Evolutionary conservation across 441 rosid species (phyloP).

Genomic region (Eruca vesicaria): DNA sequence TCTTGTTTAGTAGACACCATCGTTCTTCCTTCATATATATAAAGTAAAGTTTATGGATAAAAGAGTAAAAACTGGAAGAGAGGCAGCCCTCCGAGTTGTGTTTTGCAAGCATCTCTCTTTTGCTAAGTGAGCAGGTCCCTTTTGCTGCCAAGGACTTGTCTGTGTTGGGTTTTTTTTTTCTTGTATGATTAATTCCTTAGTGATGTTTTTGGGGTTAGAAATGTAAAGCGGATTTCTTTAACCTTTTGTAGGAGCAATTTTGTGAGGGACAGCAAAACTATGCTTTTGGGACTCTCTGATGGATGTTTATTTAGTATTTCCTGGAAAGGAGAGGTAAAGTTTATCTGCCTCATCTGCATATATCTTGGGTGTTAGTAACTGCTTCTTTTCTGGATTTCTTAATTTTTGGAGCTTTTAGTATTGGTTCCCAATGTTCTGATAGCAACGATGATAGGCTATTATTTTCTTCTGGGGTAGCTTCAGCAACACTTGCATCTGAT

Average conservation of each 20-base stretch:
- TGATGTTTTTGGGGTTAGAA: background rate
- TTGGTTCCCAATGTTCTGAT: constrained; percentile 41
- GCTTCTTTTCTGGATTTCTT: background rate
- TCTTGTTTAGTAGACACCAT: too few species aligned
- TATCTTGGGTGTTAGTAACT: constrained; percentile 4
- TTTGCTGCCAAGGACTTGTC: too few species aligned
- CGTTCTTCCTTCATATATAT: too few species aligned
- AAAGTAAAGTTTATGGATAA: too few species aligned
- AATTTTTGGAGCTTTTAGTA: constrained; percentile 59
- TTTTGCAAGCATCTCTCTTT: too few species aligned
- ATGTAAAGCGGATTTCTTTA: constrained; percentile 4
- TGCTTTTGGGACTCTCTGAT: constrained; percentile 86
- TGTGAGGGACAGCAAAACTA: constrained; percentile 76
- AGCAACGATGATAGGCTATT: constrained; percentile 38
- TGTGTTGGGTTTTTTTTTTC: too few species aligned
- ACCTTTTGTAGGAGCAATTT: constrained; percentile 80
- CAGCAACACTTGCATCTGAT: constrained; percentile 37
- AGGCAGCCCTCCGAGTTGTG: too few species aligned
- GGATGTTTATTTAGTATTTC: constrained; percentile 85
- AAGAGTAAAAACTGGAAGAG: too few species aligned
- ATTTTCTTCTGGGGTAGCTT: constrained; percentile 45
- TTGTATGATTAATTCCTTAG: background rate
- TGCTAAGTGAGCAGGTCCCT: too few species aligned
- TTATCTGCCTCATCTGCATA: background rate
- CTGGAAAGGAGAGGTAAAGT: constrained; percentile 97